These are phyloP conservation scores for Viola odorata DNA, from an alignment of 345 rosid genomes.

Conservation along the genomic window DNA sequence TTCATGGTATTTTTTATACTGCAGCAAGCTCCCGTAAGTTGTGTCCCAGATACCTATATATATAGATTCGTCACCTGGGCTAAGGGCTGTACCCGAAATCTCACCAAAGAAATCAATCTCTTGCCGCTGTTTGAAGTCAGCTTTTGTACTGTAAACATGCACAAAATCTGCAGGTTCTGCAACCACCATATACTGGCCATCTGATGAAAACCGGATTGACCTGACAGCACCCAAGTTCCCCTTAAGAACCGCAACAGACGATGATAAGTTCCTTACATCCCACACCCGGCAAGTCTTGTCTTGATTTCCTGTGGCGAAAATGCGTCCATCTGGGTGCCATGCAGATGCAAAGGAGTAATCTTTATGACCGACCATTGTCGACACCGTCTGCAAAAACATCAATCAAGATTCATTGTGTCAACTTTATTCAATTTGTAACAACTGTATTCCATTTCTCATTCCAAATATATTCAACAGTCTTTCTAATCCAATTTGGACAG, in stretches of 20 bases:
- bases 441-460: no score
- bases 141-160: constrained; percentile 44
- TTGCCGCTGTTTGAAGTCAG: constrained; percentile 33
- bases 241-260: constrained; percentile 37
- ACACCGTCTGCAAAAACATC: constrained; percentile 27
- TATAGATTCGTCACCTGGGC: constrained; percentile 53
- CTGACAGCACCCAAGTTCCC: constrained; percentile 60
- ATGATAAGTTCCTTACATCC: constrained; percentile 48
- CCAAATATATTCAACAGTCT: not conserved
- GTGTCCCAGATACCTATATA: constrained; percentile 61
- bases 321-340: constrained; percentile 55
- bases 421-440: not conserved
- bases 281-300: constrained; percentile 63
- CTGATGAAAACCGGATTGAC: constrained; percentile 47
- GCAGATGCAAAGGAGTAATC: constrained; percentile 66
- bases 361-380: constrained; percentile 39
- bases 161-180: constrained; percentile 69
- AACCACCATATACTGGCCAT: constrained; percentile 50
- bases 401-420: not conserved
- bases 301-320: constrained; percentile 61
- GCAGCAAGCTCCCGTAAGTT: constrained; percentile 53
- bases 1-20: constrained; percentile 40
- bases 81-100: constrained; percentile 55
- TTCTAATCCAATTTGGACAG: not conserved
- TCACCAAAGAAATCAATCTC: constrained; percentile 71